A percentile compares a stretch with the other conserved stretches of the same genome.
Evolutionary conservation across 257 asterid genomes (phyloP).

Genomic region (Hygrophila difformis): DNA sequence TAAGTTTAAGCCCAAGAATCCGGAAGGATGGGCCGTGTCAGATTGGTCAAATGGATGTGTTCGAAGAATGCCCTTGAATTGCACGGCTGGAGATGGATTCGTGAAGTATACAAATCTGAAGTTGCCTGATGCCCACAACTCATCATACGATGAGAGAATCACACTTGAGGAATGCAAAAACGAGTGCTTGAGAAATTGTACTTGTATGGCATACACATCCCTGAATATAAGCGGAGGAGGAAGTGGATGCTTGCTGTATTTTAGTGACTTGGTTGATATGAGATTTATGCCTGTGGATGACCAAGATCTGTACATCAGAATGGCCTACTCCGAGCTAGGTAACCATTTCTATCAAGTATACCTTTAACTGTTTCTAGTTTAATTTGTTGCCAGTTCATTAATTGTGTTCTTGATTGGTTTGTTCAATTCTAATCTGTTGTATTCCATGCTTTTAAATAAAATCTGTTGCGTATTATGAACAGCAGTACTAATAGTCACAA

Average conservation of each 20-base stretch:
- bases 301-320: constrained; percentile 24
- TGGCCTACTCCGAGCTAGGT: constrained; percentile 31
- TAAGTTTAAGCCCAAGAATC: constrained; percentile 15
- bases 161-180: too few species aligned
- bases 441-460: background rate
- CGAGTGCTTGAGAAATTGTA: too few species aligned
- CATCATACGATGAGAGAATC: constrained; percentile 14
- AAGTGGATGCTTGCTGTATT: constrained; percentile 38
- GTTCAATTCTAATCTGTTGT: background rate
- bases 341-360: background rate
- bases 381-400: too few species aligned
- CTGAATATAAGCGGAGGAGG: too few species aligned
- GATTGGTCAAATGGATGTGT: constrained; percentile 24
- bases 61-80: constrained; percentile 16
- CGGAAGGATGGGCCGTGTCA: background rate
- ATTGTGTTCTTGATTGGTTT: background rate
- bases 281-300: constrained; percentile 19
- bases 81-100: constrained; percentile 13
- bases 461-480: too few species aligned
- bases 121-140: constrained; percentile 18
- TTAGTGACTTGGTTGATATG: constrained; percentile 28
- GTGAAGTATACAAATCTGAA: constrained; percentile 12
- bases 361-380: too few species aligned
- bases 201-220: too few species aligned
- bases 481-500: background rate